Evolutionary conservation across 1,284 basidiomycete genomes (phyloP), one percentile per base, ranked within the genome.

Genomic region (Xerocomus amazonicus): DNA sequence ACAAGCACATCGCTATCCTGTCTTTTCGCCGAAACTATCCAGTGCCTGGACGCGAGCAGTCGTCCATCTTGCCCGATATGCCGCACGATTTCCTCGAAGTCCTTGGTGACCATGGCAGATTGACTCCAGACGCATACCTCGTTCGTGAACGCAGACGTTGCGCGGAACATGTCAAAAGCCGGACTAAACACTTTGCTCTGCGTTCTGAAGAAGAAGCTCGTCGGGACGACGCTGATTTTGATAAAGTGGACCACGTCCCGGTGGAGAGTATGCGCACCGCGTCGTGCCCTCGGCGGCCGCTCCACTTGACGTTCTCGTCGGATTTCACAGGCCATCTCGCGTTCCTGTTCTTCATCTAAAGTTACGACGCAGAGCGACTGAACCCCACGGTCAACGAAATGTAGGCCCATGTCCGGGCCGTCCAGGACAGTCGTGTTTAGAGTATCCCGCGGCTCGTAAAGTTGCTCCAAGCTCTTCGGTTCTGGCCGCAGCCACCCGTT

Each of bases 321-420:
- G 1, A 67, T 54, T 52, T 76, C 74, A 38, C 71, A 69, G n/a
- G 48, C 56, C 3, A 76, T 63, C 54, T 77, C 75, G 26, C 73
- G 61, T 52, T 77, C 75, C 49, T 76, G 74, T 43, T 77, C 75
- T 53, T 77, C 74, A 9, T 69, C 69, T 36, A 73, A 51, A n/a
- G 51, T 41, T 9, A 49, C 43, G 32, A 63, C 54, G 1, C 41
- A 14, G 9, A 62, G 39, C 4, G 52, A 40, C 1, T 17, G 42
- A 3, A 65, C 37, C 0, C 67, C 67, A 12, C 74, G 59, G 33
- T 42, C 26, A 16, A 52, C 23, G 9, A 66, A 63, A 42, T 62
- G 60, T n/a, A 56, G 53, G 6, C 50, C 45, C 6, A 75, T 54
- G 1, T 62, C 62, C 43, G 7, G 52, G 19, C 4, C 19, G 19